These are phyloP conservation scores for Leucaena leucocephala DNA, from an alignment of 306 rosid species.

Conservation along the genomic window DNA sequence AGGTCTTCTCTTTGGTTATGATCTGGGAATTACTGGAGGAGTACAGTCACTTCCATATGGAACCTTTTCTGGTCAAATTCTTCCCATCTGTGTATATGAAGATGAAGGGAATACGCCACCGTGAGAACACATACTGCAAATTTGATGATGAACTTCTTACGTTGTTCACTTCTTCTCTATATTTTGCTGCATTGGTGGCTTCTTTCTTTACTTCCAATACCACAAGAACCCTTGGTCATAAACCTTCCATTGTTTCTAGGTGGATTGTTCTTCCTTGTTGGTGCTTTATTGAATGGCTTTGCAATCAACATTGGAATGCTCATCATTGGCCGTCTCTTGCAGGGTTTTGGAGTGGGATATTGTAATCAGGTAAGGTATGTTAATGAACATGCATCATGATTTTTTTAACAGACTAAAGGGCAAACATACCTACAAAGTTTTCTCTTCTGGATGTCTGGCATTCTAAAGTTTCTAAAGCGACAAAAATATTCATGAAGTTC, in stretches of 20 bases:
- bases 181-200: constrained; percentile 3
- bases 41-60: constrained; percentile 2
- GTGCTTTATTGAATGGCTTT: neutral
- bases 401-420: too few relatives aligned
- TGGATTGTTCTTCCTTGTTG: constrained; percentile 8
- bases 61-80: neutral
- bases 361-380: constrained; percentile 6
- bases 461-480: too few relatives aligned
- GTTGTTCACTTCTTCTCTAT: neutral
- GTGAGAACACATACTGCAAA: constrained; percentile 3
- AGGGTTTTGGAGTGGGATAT: constrained; percentile 9
- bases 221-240: constrained; percentile 8
- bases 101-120: neutral
- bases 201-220: constrained; percentile 14
- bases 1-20: constrained; percentile 7
- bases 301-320: neutral
- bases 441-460: too few relatives aligned
- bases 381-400: too few relatives aligned
- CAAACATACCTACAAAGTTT: too few relatives aligned
- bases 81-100: neutral
- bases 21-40: constrained; percentile 11
- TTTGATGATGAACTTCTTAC: neutral
- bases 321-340: constrained; percentile 9
- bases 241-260: constrained; percentile 16
- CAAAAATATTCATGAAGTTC: too few relatives aligned